Conservation (phyloP, 805 yeast genomes). For the Ogataea kodamae region DNA sequence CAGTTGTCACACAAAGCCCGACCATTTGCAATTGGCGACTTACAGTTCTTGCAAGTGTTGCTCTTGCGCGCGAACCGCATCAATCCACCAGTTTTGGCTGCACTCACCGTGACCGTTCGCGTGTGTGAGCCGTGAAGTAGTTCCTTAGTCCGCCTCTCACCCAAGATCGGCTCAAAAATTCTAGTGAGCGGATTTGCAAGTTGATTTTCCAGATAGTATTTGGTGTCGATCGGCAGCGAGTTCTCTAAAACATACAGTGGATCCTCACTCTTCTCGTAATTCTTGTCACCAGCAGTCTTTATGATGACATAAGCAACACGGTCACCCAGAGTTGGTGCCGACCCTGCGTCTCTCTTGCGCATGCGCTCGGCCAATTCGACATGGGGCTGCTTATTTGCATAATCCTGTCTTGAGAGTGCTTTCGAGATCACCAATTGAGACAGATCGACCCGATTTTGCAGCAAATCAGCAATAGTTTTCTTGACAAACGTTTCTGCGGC, state of each 20-base stretch:
- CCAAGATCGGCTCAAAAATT: constrained; percentile 92
- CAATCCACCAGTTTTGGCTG: constrained; percentile 76
- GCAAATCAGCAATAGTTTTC: constrained; percentile 79
- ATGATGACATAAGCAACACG: constrained; percentile 96
- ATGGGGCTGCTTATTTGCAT: constrained; percentile 96
- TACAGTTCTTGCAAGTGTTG: constrained; percentile 85
- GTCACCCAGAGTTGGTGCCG: constrained; percentile 96
- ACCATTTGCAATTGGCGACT: constrained; percentile 63
- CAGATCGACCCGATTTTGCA: constrained; percentile 89
- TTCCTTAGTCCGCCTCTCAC: constrained; percentile 77
- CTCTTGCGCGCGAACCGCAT: constrained; percentile 91
- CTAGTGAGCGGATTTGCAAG: constrained; percentile 87
- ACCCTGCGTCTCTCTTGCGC: constrained; percentile 95
- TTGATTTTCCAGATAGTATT: constrained; percentile 89
- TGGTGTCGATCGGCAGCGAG: constrained; percentile 90
- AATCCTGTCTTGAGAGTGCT: constrained; percentile 83
- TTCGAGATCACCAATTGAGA: constrained; percentile 93
- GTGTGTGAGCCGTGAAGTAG: constrained; percentile 83
- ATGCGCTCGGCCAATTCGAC: constrained; percentile 94
- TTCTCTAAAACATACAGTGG: constrained; percentile 91
- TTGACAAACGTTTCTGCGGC: constrained; percentile 86
- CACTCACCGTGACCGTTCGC: constrained; percentile 64
- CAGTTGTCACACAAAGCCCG: constrained; percentile 70
- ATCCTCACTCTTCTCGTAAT: constrained; percentile 95
- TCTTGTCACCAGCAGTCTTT: constrained; percentile 75